Evolutionary conservation across 495 filamentous ascomycete genomes (phyloP), one percentile per base, ranked within the genome.

Genomic region (Aspergillus indologenus): DNA sequence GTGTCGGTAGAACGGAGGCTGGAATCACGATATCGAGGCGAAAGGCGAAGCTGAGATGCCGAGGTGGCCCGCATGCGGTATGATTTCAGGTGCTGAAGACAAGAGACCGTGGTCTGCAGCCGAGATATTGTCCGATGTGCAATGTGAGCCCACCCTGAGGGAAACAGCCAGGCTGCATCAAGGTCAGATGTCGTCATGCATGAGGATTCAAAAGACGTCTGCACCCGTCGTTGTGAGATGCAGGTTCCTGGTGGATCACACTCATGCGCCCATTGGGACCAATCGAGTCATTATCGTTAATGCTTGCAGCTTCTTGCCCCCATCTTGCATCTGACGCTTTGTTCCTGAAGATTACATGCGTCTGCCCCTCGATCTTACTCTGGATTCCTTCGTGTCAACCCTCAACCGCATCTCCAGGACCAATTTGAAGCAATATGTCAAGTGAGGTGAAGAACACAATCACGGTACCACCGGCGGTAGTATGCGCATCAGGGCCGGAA

Each of bases 351-450:
- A 34, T 43, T 53, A 45, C 17, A 12, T 29, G 17, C 29, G 23
- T 21, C 40, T 46, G 45, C 42, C 46, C 31, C 20, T 34, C 1
- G 9, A 29, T 29, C 26, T 40, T 34, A 42, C 21, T 40, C 51
- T 45, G 19, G 26, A 11, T 54, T 43, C 56, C 21, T 55, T 65
- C 26, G 3, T 29, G 4, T 29, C 26, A 9, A 29, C 9, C 26
- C 9, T 9, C 26, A 29, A 29, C 26, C 26, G 26, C 3, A 3
- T 29, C 26, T 58, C 47, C 19, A 21, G 42, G 24, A 58, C 56
- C 53, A 57, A 42, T 69, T 61, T 61, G 59, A 68, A 70, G 40
- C 45, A 61, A 45, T 61, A 72, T 73, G 70, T 71, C 69, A 53
- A 56, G 48, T 44, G 61, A 60, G 15, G 69, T 71, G 53, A 56